Conservation (phyloP, 2,329 filamentous ascomycete species). For the Verticillium albo-atrum region DNA sequence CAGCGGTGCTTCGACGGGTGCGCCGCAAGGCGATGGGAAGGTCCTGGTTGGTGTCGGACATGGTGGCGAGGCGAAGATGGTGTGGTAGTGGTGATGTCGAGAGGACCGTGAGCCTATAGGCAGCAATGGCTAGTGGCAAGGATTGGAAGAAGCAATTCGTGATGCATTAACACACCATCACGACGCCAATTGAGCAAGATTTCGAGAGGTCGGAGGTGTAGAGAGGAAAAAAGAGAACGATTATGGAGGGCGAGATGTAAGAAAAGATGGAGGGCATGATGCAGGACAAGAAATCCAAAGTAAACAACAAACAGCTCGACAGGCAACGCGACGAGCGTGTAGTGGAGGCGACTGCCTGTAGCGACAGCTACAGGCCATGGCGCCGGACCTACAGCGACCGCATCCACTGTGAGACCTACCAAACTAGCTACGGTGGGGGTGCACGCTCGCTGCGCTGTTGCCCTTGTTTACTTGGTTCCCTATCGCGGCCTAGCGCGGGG, state of each 20-base stretch:
- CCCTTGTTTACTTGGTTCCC: conserved; percentile 47
- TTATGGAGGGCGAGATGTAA: background rate
- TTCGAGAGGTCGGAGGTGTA: background rate
- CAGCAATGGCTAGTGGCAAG: background rate
- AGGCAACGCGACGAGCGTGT: background rate
- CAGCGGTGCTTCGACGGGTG: conserved; percentile 38
- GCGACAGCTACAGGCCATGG: too few relatives aligned
- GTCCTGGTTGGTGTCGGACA: conserved; percentile 7
- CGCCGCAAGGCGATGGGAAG: conserved; percentile 53
- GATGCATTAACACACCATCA: background rate
- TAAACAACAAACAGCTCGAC: conserved; percentile 1
- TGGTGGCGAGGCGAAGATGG: background rate
- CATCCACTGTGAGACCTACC: too few relatives aligned
- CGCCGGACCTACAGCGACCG: too few relatives aligned
- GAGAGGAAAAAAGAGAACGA: background rate
- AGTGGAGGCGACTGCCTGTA: conserved; percentile 3
- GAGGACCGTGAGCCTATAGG: background rate
- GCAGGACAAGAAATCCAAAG: conserved; percentile 10
- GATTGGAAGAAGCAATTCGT: background rate
- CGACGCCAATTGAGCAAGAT: background rate
- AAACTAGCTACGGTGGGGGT: too few relatives aligned
- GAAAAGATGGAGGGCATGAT: conserved; percentile 1
- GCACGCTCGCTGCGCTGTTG: too few relatives aligned
- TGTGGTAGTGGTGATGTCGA: background rate
- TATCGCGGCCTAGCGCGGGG: conserved; percentile 27